phyloP scores from a whole-genome alignment of 1,139 yeast species.

The Candida smagusa region DNA sequence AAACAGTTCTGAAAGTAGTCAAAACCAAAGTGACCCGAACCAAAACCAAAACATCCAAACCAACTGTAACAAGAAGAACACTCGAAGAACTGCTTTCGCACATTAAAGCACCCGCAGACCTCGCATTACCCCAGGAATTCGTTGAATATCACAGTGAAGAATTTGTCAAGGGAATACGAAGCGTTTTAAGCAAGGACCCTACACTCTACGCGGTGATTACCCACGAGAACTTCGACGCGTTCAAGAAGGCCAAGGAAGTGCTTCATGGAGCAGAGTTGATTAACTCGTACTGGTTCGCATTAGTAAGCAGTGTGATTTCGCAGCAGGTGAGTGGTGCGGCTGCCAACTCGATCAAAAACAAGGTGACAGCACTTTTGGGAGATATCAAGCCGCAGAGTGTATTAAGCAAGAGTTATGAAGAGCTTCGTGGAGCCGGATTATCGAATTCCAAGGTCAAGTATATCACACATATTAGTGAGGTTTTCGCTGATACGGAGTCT shows the following conservation, averaged over 20 bases:
- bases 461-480: constrained; percentile 56
- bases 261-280: constrained; percentile 10
- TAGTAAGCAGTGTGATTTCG: constrained; percentile 51
- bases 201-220: constrained; percentile 33
- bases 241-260: constrained; percentile 18
- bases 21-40: constrained; percentile 1
- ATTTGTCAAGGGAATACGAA: constrained; percentile 42
- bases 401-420: constrained; percentile 37
- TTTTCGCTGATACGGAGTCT: constrained; percentile 41
- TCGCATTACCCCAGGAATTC: constrained; percentile 39
- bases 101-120: constrained; percentile 23
- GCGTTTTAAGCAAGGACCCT: constrained; percentile 43
- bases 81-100: constrained; percentile 30
- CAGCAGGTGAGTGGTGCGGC: constrained; percentile 90
- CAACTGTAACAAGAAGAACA: constrained; percentile 3
- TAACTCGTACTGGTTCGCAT: constrained; percentile 34
- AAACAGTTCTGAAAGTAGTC: not conserved
- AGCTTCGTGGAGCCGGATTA: constrained; percentile 62
- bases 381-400: constrained; percentile 56
- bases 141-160: constrained; percentile 38
- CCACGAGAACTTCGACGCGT: constrained; percentile 29
- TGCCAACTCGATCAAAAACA: constrained; percentile 58
- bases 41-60: constrained; percentile 4
- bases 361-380: constrained; percentile 36
- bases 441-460: constrained; percentile 70